Base-by-base conservation (phyloP, 163 green algal genomes). In the Scenedesmus sp. region DNA sequence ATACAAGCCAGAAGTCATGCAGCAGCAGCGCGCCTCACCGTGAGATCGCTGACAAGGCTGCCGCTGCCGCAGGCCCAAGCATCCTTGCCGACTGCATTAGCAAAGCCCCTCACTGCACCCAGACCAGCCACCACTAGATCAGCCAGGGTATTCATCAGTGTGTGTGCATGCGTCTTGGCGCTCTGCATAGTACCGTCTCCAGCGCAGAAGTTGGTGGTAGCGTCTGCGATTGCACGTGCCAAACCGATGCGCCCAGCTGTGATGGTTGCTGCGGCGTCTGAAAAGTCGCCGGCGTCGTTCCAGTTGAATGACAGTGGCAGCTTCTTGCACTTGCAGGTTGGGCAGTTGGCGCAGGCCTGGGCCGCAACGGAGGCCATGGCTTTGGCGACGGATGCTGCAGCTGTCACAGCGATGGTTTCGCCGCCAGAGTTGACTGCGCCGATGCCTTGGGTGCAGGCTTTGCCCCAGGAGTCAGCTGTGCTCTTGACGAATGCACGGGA, bases 321-420 rank as follows among this genome's bases (percentile, higher is more conserved):
- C 52, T 74, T 59, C 86, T 90, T 91, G 90, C 90, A 93, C 52
- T 91, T 91, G 85, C 90, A 93, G 2, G 76, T 84, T 16, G 90
- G 85, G 90, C 90, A 93, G 59, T 84, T 88, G 79, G 74, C 86
- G 34, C 90, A 93, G 10, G 77, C 86, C 34, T 62, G 62, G 2
- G 90, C 90, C 26, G 90, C 90, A 13, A 93, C 76, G 9, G 26
- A 8, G 7, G 77, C 67, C 85, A 91, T 88, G 9, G 86, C 86
- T 4, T 82, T 62, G 1, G 90, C 85, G 16, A 91, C 70, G 15
- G 85, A 85, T 55, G 60, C 85, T 64, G 90, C 85, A 46, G 77
- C 77, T 34, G 74, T 77, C 2, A 59, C 76, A 6, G 90, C 90
- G n/a, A 93, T 88, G 10, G 64, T 76, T 18, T 90, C 86, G 4